These are phyloP conservation scores for Tulasnella sp. DNA, from an alignment of 768 basidiomycete species.

Conservation along the genomic window DNA sequence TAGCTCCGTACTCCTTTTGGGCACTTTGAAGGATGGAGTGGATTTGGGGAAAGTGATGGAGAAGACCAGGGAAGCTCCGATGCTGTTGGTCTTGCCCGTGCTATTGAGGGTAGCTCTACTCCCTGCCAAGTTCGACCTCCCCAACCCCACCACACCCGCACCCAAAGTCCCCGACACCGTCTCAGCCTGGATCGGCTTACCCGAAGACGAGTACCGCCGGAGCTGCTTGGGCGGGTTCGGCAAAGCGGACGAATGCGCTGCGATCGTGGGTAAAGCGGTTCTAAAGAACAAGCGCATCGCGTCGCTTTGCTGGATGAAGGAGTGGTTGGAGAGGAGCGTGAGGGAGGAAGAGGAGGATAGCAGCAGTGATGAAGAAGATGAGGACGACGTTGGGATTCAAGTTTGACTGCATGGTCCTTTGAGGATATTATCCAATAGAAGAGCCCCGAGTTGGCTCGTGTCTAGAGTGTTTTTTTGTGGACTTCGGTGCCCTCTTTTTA, in stretches of 20 bases:
- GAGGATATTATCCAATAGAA: not conserved
- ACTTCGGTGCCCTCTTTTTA: not conserved
- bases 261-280: conserved; percentile 46
- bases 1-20: conserved; percentile 28
- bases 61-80: conserved; percentile 54
- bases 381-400: not conserved
- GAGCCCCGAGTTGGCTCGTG: not conserved
- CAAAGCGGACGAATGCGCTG: conserved; percentile 65
- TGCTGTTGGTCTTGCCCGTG: conserved; percentile 64
- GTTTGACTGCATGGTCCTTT: conserved; percentile 4
- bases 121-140: not conserved
- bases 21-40: not conserved
- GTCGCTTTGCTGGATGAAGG: not conserved
- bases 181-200: conserved; percentile 46
- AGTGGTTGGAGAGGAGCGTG: conserved; percentile 17
- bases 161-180: conserved; percentile 38
- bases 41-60: conserved; percentile 32
- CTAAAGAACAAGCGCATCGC: conserved; percentile 31
- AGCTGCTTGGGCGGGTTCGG: conserved; percentile 68
- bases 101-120: conserved; percentile 36
- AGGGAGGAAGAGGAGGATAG: conserved; percentile 16
- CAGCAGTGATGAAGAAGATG: not conserved
- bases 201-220: conserved; percentile 54
- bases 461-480: not conserved
- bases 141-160: conserved; percentile 21